A percentile compares a stretch with the other conserved stretches of the same genome.
phyloP scores from a whole-genome alignment of 495 filamentous ascomycete genomes.

The Annulohypoxylon moriforme region DNA sequence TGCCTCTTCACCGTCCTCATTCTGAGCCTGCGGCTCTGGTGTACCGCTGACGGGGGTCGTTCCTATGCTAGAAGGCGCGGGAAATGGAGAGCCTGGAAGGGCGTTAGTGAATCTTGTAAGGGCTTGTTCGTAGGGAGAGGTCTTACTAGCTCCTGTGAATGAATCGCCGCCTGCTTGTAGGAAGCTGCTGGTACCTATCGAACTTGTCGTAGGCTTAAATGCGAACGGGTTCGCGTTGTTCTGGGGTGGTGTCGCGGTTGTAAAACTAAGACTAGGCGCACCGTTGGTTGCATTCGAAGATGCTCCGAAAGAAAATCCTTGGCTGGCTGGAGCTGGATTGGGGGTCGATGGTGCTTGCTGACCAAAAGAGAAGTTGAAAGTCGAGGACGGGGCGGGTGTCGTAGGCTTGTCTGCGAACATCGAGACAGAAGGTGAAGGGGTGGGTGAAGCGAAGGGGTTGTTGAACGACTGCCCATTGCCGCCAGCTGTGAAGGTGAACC shows the following conservation, averaged over 20 bases:
- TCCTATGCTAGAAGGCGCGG: constrained; percentile 63
- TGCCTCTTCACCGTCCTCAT: constrained; percentile 62
- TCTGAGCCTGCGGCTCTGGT: constrained; percentile 66
- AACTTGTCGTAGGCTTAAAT: constrained; percentile 32
- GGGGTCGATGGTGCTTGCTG: constrained; percentile 41
- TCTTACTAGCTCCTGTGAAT: constrained; percentile 60
- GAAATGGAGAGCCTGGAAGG: constrained; percentile 58
- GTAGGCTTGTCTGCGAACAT: constrained; percentile 40
- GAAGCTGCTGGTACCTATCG: constrained; percentile 26
- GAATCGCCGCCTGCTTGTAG: constrained; percentile 54
- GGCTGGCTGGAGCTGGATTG: constrained; percentile 43
- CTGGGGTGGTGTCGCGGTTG: constrained; percentile 33
- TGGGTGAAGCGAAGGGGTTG: constrained; percentile 56
- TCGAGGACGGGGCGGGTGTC: constrained; percentile 48
- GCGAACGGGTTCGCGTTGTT: constrained; percentile 32
- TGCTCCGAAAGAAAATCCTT: constrained; percentile 28
- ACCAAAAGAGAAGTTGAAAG: constrained; percentile 51
- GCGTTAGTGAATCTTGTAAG: constrained; percentile 31
- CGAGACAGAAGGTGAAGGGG: constrained; percentile 23
- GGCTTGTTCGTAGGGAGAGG: background rate
- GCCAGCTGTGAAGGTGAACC: constrained; percentile 57
- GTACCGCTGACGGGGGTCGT: constrained; percentile 71
- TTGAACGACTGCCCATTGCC: constrained; percentile 48
- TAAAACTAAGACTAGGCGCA: constrained; percentile 45
- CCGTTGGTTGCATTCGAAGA: constrained; percentile 34